Evolutionary conservation across 2,329 filamentous ascomycete genomes (phyloP).

Genomic region (Sporothrix euskadiensis): DNA sequence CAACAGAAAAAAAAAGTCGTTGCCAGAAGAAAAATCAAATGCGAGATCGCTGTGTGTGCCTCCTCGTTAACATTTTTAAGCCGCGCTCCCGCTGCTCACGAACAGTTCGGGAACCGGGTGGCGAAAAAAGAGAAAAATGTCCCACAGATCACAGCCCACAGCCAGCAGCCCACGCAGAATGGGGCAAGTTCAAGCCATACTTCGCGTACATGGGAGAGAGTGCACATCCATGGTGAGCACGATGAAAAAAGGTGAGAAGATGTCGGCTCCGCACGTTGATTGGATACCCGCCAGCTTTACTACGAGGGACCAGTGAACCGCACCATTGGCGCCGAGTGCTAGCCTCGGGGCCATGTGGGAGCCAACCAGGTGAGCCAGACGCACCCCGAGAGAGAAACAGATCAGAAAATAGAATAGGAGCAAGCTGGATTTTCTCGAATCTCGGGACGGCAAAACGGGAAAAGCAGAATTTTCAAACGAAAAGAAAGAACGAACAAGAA

Average conservation of each 20-base stretch:
- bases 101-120: not conserved
- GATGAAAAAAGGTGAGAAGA: not conserved
- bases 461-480: not conserved
- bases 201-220: not conserved
- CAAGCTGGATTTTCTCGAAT: not conserved
- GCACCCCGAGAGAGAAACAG: not conserved
- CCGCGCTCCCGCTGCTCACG: not conserved
- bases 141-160: not conserved
- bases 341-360: not conserved
- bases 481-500: not conserved
- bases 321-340: constrained; percentile 19
- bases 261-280: not conserved
- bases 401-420: not conserved
- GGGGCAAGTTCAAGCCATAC: not conserved
- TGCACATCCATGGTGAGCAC: constrained; percentile 1
- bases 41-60: constrained; percentile 1
- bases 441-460: constrained; percentile 10
- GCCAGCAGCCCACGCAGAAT: not conserved
- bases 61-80: not conserved
- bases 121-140: not conserved
- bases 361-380: constrained; percentile 23
- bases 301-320: constrained; percentile 7
- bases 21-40: not conserved
- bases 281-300: not conserved
- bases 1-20: not conserved